Base-by-base conservation (phyloP, 148 eudicot genomes). In the Amaranthus palmeri region DNA sequence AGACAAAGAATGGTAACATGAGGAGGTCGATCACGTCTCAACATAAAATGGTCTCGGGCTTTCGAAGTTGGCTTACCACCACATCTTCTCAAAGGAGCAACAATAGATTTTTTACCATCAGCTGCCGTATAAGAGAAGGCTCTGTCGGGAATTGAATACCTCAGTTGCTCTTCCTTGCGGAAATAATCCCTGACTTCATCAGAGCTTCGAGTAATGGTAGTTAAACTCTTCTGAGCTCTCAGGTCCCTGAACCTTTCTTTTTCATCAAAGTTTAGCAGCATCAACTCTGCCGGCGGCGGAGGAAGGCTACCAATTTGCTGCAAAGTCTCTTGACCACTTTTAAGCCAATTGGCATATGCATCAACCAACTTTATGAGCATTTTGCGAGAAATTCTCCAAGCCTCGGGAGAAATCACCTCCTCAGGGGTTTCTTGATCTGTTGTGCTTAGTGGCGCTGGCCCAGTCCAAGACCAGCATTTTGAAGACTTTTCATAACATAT, bases 21-120 rank as follows among this genome's bases (percentile, higher is more conserved):
- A 59, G 98, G 97, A 6, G 98, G 98, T 7, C 98, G 83, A 72
- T 95, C 96, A 8, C 83, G 87, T 83, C 89, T 95, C 75, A 95
- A 77, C 96, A 95, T 85, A 68, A 85, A 84, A 81, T 95, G 98
- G 51, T 95, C 97, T 17, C 98, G 91, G 65, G 97, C 96, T 81
- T 91, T 95, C 56, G 98, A 89, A 72, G 98, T 86, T 41, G 97
- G 98, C 85, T 95, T 95, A 71, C 97, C 98, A 78, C 97, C 97
- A 74, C 98, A 80, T 85, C 96, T 88, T 80, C 96, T 85, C 68
- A 92, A 79, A 8, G 98, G 98, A 74, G 98, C 98, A 75, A 95
- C 98, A 44, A 88, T 85, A 54, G 98, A 88, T 81, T 95, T 95
- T 67, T 79, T 91, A 71, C 98, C 98, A 84, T 95, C 98, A 72